Base-by-base conservation (phyloP, 2,329 filamentous ascomycete genomes). In the Penicillium brevicompactum region DNA sequence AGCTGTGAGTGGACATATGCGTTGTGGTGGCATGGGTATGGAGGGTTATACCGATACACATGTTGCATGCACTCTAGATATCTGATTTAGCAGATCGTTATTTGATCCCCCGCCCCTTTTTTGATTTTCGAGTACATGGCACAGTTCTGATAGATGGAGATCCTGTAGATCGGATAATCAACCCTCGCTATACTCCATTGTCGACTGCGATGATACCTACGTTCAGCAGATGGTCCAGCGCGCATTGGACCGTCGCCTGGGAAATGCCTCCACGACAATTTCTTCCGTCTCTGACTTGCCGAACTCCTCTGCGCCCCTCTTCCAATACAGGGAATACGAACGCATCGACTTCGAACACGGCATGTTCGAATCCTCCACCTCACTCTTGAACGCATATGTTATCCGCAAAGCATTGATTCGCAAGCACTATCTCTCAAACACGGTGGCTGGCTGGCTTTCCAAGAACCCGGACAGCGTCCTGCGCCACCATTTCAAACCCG, bases 371-470 rank as follows among this genome's bases (percentile, higher is more conserved):
- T 76, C 88, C 0, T 70, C 74, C 0, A 85, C 84, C 0, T 85
- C 83, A 10, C 79, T 96, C 1, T 82, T 90, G 64, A 97, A 97
- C 75, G 90, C 91, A 68, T 97, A 97, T 74, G 84, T 97, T 69
- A 95, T 97, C 71, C 89, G 94, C 67, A 97, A 97, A 79, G 94
- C 94, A 0, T 81, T 99, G 18, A 97, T 97, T 66, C 86, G 94
- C 56, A 99, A 99, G 75, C 94, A 99, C 73, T 97, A 94, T 71
- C 83, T 99, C 3, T 88, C 89, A 3, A 85, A 87, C 18, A 97
- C 92, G 0, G 84, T 96, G 21, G 84, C 89, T 45, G 88, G 90
- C 69, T 97, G 92, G 91, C 79, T 90, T 5, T 86, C 87, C 38
- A 99, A 99, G 74, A 82, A 94, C 65, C 91, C 93, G 0, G 74